These are phyloP conservation scores for Brassica napus DNA, from an alignment of 345 rosid species.

Conservation along the genomic window Da-Ae NC_063450.1:33097501-33098000, in stretches of 20 bases:
- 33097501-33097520: no score
- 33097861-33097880: constrained; percentile 52
- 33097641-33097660: no score
- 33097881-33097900: constrained; percentile 38
- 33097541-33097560: no score
- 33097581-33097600: no score
- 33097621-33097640: no score
- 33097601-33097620: no score
- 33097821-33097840: constrained; percentile 20
- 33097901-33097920: constrained; percentile 26
- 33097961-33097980: constrained; percentile 41
- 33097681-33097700: constrained; percentile 28
- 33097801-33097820: constrained; percentile 11
- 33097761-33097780: constrained; percentile 43
- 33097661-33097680: no score
- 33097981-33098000: constrained; percentile 41
- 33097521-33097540: no score
- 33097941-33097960: constrained; percentile 55
- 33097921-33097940: constrained; percentile 42
- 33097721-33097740: constrained; percentile 43
- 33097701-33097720: constrained; percentile 47
- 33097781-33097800: constrained; percentile 44
- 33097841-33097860: constrained; percentile 50
- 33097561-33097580: no score
- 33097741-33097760: constrained; percentile 41